Conservation (phyloP, 2,329 filamentous ascomycete genomes). For the Plenodomus tracheiphilus region DNA sequence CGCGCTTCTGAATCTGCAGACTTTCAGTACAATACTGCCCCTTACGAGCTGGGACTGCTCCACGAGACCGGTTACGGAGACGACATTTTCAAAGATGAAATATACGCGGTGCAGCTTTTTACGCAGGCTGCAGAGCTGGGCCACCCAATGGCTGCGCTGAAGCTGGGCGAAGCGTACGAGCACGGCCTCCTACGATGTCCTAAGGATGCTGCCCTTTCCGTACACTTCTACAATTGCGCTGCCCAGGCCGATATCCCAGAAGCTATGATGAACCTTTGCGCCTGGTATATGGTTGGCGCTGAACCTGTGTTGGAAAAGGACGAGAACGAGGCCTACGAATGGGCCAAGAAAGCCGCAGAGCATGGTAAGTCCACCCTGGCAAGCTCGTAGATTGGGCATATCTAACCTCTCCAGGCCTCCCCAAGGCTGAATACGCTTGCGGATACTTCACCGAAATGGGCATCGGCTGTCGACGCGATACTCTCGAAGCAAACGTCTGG, state of each 20-base stretch:
- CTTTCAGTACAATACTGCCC: constrained; percentile 86
- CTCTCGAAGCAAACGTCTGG: constrained; percentile 97
- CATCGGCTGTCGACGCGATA: constrained; percentile 89
- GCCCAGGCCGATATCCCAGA: constrained; percentile 80
- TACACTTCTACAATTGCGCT: constrained; percentile 95
- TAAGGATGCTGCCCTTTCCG: constrained; percentile 85
- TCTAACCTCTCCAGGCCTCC: constrained; percentile 55
- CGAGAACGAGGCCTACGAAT: constrained; percentile 94
- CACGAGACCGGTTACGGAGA: constrained; percentile 94
- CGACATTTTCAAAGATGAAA: constrained; percentile 88
- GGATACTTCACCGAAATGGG: constrained; percentile 99
- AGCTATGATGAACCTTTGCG: constrained; percentile 98
- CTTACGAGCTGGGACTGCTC: constrained; percentile 84
- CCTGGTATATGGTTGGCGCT: constrained; percentile 97
- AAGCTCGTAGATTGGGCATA: not conserved
- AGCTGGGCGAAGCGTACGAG: constrained; percentile 96
- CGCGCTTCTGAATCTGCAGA: constrained; percentile 89
- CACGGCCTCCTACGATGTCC: constrained; percentile 87
- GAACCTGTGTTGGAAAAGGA: constrained; percentile 92
- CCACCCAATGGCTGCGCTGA: constrained; percentile 81
- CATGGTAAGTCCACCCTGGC: constrained; percentile 63
- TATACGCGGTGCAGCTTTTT: constrained; percentile 90
- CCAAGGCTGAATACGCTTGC: constrained; percentile 85
- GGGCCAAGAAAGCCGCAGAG: constrained; percentile 85
- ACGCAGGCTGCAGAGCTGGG: constrained; percentile 93